Percentiles rank a stretch among this genome's conserved stretches.
phyloP scores from a whole-genome alignment of 2,329 filamentous ascomycete genomes.

The Alternaria brassicae region DNA sequence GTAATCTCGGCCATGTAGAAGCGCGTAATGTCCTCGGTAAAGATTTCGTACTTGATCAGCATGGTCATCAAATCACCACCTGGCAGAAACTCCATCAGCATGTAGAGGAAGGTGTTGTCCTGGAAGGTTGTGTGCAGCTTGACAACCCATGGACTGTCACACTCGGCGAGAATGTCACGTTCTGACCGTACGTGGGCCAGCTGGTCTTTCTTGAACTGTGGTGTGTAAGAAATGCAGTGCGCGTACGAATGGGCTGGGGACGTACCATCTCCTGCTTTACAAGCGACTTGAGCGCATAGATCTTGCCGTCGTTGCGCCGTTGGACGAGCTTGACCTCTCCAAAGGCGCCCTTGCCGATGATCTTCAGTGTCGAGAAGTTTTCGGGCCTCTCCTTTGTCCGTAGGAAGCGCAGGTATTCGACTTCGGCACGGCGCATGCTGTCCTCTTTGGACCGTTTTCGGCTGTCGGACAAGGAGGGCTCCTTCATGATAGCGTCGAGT shows the following conservation, averaged over 20 bases:
- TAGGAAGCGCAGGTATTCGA: slow-evolving; percentile 90
- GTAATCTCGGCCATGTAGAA: slow-evolving; percentile 99
- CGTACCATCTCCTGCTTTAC: slow-evolving; percentile 94
- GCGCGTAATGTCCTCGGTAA: slow-evolving; percentile 96
- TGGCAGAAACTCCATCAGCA: slow-evolving; percentile 99
- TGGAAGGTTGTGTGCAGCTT: slow-evolving; percentile 99
- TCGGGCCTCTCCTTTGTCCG: slow-evolving; percentile 91
- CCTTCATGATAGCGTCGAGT: slow-evolving; percentile 83
- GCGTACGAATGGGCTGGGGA: not conserved
- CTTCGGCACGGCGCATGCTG: slow-evolving; percentile 84
- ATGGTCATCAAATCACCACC: slow-evolving; percentile 99
- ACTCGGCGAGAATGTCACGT: slow-evolving; percentile 96
- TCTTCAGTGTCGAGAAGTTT: slow-evolving; percentile 96
- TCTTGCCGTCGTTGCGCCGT: slow-evolving; percentile 93
- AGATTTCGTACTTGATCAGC: slow-evolving; percentile 99
- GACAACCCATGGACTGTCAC: slow-evolving; percentile 99
- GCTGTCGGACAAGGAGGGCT: slow-evolving; percentile 74
- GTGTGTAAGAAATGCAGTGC: slow-evolving; percentile 23
- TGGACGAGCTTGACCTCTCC: slow-evolving; percentile 98
- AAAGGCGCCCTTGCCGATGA: slow-evolving; percentile 98
- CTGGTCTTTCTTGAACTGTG: slow-evolving; percentile 92
- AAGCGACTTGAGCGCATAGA: slow-evolving; percentile 97
- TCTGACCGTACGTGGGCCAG: slow-evolving; percentile 96
- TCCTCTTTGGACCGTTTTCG: slow-evolving; percentile 86
- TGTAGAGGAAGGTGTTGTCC: slow-evolving; percentile 93